A percentile compares a stretch with the other conserved stretches of the same genome.
phyloP scores from a whole-genome alignment of 1,284 basidiomycete genomes.

The Exsudoporus floridanus region DNA sequence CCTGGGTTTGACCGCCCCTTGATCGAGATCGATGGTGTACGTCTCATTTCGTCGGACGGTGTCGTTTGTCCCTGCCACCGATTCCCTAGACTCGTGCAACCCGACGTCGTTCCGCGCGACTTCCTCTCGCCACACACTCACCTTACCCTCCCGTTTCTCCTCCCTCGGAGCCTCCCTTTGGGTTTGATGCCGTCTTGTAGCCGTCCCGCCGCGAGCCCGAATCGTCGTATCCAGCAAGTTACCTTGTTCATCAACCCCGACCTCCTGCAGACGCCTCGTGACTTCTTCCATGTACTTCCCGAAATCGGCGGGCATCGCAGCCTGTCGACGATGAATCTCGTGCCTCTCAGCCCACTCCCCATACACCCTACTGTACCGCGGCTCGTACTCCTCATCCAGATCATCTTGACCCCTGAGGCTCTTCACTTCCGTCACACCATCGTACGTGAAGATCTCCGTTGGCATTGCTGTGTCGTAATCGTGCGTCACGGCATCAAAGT shows the following conservation, averaged over 20 bases:
- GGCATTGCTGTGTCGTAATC: slow-evolving; percentile 29
- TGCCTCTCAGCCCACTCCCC: slow-evolving; percentile 34
- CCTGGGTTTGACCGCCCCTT: slow-evolving; percentile 17
- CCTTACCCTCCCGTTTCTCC: slow-evolving; percentile 40
- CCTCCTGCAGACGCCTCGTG: slow-evolving; percentile 43
- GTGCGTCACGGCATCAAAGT: slow-evolving; percentile 33
- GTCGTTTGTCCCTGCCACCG: slow-evolving; percentile 12
- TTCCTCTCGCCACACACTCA: slow-evolving; percentile 54
- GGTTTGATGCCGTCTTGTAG: slow-evolving; percentile 6
- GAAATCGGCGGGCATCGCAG: slow-evolving; percentile 32
- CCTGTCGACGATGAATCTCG: slow-evolving; percentile 27
- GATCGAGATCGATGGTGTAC: slow-evolving; percentile 13
- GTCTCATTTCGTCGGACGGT: slow-evolving; percentile 11
- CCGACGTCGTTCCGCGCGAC: slow-evolving; percentile 40
- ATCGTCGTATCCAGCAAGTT: slow-evolving; percentile 19
- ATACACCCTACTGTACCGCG: slow-evolving; percentile 31
- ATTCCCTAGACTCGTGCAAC: slow-evolving; percentile 29
- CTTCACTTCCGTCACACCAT: slow-evolving; percentile 28
- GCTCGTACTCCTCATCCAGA: slow-evolving; percentile 9
- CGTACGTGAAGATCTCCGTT: slow-evolving; percentile 24
- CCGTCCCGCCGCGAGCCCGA: slow-evolving; percentile 6
- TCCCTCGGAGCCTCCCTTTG: slow-evolving; percentile 13
- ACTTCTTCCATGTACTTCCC: slow-evolving; percentile 49
- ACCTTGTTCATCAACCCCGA: slow-evolving; percentile 35
- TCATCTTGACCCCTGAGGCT: slow-evolving; percentile 11